Evolutionary conservation across 306 rosid species (phyloP).

Genomic region (Pueraria montana): DNA sequence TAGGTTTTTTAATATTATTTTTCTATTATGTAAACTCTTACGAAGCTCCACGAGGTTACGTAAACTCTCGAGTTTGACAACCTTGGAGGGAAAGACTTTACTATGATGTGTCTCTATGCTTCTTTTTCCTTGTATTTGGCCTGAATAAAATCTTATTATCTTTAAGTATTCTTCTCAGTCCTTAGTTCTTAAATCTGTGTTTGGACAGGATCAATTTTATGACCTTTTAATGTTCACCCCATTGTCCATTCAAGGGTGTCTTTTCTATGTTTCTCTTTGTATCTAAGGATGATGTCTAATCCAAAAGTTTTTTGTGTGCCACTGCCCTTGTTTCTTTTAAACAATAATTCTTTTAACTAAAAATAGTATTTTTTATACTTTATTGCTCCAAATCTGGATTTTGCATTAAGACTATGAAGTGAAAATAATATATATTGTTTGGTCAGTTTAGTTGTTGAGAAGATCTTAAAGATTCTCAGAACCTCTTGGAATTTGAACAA

Average conservation of each 20-base stretch:
- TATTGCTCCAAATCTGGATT: conserved; percentile 18
- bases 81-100: background rate
- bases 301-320: background rate
- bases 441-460: conserved; percentile 1
- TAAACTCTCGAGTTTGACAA: too few species aligned
- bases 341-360: background rate
- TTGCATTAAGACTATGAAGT: background rate
- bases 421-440: background rate
- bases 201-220: background rate
- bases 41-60: too few species aligned
- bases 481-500: background rate
- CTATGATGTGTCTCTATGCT: background rate
- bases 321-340: conserved; percentile 16
- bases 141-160: background rate
- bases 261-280: background rate
- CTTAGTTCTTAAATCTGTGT: conserved; percentile 18
- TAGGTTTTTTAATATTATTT: too few species aligned
- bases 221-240: background rate
- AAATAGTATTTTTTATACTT: background rate
- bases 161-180: background rate
- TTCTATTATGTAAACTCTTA: too few species aligned
- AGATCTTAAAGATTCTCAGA: conserved; percentile 1
- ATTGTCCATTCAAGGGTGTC: background rate
- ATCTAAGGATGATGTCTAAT: background rate
- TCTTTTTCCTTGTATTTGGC: background rate